Percentiles rank a stretch among this genome's conserved stretches.
Conservation (phyloP, 345 rosid genomes). For the Mercurialis annua region DNA sequence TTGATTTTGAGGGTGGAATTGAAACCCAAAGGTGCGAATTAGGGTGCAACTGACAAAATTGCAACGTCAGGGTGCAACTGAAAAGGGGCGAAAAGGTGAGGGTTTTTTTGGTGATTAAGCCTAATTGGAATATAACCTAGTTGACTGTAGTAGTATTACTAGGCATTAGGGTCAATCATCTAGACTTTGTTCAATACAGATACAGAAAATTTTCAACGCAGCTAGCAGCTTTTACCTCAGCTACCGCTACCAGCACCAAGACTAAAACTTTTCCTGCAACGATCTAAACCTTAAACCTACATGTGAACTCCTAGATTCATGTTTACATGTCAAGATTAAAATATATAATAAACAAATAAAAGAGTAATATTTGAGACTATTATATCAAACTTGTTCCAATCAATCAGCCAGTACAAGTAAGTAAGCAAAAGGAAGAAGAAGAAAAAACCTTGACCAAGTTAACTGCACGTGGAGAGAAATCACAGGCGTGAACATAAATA, state of each 20-base stretch:
- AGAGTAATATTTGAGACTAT: background rate
- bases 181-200: background rate
- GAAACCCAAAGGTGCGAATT: too few relatives aligned
- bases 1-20: too few relatives aligned
- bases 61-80: too few relatives aligned
- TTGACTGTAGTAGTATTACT: background rate
- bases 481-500: conserved; percentile 81
- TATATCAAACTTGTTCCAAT: background rate
- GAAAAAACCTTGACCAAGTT: conserved; percentile 94
- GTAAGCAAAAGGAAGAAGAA: too few relatives aligned
- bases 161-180: background rate
- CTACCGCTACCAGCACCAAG: background rate
- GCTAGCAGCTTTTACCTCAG: background rate
- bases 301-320: background rate
- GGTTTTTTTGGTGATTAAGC: too few relatives aligned
- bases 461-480: conserved; percentile 84
- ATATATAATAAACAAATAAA: background rate
- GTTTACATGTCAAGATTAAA: background rate
- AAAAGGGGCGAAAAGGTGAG: too few relatives aligned
- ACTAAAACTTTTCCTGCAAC: too few relatives aligned
- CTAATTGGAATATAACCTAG: background rate
- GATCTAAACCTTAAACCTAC: background rate
- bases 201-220: background rate
- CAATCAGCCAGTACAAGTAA: background rate
- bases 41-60: too few relatives aligned